phyloP scores from a whole-genome alignment of 176 grass and related monocot species.

The bread wheat (Triticum aestivum) region IWGSC_CS_RefSeq_v2.1 NC_057808.1:503929453-503929952 shows the following conservation, averaged over 20 bases:
- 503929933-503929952: background rate
- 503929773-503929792: background rate
- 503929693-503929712: background rate
- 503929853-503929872: background rate
- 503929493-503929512: no score
- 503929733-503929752: background rate
- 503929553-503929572: slow-evolving; percentile 11
- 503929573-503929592: background rate
- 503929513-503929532: no score
- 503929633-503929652: background rate
- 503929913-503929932: background rate
- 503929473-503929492: no score
- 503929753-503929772: background rate
- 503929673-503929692: slow-evolving; percentile 10
- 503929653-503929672: background rate
- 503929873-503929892: background rate
- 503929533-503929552: slow-evolving; percentile 25
- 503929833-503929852: background rate
- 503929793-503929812: background rate
- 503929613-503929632: background rate
- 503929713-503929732: background rate
- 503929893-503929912: background rate
- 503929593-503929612: background rate
- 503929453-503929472: no score
- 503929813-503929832: background rate